Evolutionary conservation across 2,329 filamentous ascomycete species (phyloP), one percentile per base, ranked within the genome.

Genomic region (Diaporthe vexans): DNA sequence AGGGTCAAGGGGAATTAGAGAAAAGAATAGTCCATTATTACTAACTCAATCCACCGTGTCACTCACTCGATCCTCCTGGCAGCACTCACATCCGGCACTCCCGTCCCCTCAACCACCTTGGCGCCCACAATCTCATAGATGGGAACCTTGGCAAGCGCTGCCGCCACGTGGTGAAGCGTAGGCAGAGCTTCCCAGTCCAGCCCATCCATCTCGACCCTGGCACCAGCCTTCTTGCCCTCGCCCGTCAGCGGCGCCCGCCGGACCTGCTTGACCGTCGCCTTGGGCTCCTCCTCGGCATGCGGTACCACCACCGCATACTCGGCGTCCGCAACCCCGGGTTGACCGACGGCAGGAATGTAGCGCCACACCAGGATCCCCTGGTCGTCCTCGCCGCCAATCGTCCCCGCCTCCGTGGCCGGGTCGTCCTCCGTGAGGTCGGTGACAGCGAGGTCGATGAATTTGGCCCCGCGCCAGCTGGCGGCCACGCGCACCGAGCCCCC

Each of bases 121-220:
- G 86, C 90, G 43, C 86, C 83, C 4, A 92, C 81, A 52, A 92
- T 80, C 73, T 87, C 86, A 77, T 89, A 91, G 1, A 91, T 80
- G 0, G 90, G 91, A 6, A 93, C 83, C 76, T 90, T 88, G 1
- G 85, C 85, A 73, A 92, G 79, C 19, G 85, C 82, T 26, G 82
- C 80, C 7, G 89, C 82, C 11, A 93, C 81, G 78, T 92, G 88
- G 78, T 92, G 90, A 70, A 92, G 81, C 3, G 90, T 93, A 0
- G 91, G 91, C 74, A 92, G 79, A 6, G 81, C 82, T 61, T 89
- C 82, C 89, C 86, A 89, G 77, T 89, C 86, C 21, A 87, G 77
- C 0, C 81, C 82, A 52, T 89, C 83, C 71, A 91, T 86, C 68
- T 82, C 80, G 68, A 92, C 80, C 3, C 78, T 83, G 0, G 87